Percentiles rank a stretch among this genome's conserved stretches.
Evolutionary conservation across 495 filamentous ascomycete genomes (phyloP).

Genomic region (Lepraria neglecta): DNA sequence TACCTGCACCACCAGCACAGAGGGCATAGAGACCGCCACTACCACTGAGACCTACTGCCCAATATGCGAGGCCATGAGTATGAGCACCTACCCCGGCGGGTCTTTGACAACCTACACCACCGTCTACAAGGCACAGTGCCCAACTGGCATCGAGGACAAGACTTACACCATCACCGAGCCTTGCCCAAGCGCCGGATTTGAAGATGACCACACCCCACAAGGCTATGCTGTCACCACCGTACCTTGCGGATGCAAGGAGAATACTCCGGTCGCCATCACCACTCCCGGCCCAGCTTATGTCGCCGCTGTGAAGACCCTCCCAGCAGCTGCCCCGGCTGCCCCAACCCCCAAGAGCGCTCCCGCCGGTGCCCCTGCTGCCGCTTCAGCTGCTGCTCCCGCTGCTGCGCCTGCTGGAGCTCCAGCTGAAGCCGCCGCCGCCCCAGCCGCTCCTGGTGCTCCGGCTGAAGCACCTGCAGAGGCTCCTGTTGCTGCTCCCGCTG

Average conservation of each 20-base stretch:
- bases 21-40: conserved; percentile 17
- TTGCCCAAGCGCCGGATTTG: conserved; percentile 22
- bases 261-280: conserved; percentile 23
- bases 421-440: neutral
- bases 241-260: conserved; percentile 25
- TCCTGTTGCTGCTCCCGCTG: conserved; percentile 5
- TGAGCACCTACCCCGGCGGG: conserved; percentile 15
- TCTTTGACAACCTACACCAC: conserved; percentile 25
- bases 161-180: conserved; percentile 30
- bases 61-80: conserved; percentile 17
- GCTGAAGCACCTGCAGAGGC: conserved; percentile 8
- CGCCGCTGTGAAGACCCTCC: neutral
- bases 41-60: conserved; percentile 16
- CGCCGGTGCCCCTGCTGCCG: conserved; percentile 3
- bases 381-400: conserved; percentile 6
- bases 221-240: conserved; percentile 26
- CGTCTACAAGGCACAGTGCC: conserved; percentile 16
- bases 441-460: conserved; percentile 15
- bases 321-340: conserved; percentile 15
- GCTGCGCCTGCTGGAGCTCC: conserved; percentile 8
- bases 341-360: neutral
- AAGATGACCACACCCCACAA: conserved; percentile 23
- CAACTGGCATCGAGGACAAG: conserved; percentile 18
- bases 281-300: conserved; percentile 18
- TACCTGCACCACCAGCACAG: conserved; percentile 14